phyloP scores from a whole-genome alignment of 371 early-diverging fungal genomes.

The Apophysomyces trapeziformis region DNA sequence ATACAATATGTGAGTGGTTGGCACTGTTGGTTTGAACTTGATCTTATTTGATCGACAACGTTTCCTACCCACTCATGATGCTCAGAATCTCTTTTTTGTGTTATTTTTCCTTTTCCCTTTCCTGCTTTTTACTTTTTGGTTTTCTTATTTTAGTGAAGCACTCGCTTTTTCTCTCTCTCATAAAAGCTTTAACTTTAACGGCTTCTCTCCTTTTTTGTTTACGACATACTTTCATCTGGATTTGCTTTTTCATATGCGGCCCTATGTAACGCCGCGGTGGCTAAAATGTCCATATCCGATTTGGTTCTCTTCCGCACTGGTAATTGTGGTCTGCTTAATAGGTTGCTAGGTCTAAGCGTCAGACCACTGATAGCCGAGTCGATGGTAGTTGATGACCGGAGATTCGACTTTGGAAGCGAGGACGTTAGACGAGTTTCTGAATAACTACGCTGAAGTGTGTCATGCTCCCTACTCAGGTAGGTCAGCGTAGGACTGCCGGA shows the following conservation, averaged over 20 bases:
- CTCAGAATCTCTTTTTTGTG: background rate
- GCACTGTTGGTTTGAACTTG: conserved; percentile 12
- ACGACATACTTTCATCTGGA: background rate
- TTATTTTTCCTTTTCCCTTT: background rate
- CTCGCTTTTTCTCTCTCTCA: too few relatives aligned
- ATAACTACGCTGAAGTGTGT: background rate
- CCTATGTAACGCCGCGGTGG: conserved; percentile 19
- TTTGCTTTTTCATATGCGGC: background rate
- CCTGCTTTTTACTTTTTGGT: background rate
- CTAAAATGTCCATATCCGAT: conserved; percentile 20
- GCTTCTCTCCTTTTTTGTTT: background rate
- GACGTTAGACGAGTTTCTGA: background rate
- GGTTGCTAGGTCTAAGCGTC: background rate
- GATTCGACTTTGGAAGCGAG: background rate
- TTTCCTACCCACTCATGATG: background rate
- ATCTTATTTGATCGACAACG: conserved; percentile 10
- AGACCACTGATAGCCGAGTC: conserved; percentile 15
- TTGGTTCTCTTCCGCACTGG: conserved; percentile 19
- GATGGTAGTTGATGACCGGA: background rate
- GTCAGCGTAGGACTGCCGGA: background rate
- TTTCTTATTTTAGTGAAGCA: background rate
- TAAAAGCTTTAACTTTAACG: too few relatives aligned
- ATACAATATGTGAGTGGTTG: background rate
- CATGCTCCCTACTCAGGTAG: background rate
- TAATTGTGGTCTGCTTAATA: background rate